These are phyloP conservation scores for Thalassia testudinum DNA, from an alignment of 116 monocot genomes.

Conservation along the genomic window DNA sequence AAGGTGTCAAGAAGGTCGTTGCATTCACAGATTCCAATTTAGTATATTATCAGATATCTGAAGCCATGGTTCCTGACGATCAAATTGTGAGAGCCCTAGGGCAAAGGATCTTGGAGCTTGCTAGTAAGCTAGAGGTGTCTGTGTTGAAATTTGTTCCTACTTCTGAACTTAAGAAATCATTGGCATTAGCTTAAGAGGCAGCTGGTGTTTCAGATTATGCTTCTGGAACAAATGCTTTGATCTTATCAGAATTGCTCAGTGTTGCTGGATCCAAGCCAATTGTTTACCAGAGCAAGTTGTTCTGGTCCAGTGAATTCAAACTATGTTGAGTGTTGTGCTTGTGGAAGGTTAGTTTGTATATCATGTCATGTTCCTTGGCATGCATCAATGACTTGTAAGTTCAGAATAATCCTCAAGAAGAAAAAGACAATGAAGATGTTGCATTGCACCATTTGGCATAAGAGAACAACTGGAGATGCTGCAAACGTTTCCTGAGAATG, in stretches of 20 bases:
- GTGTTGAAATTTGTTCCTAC: conserved; percentile 41
- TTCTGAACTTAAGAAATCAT: conserved; percentile 37
- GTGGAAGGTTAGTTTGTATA: conserved; percentile 47
- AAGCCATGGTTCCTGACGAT: no score
- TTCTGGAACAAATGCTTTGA: conserved; percentile 5
- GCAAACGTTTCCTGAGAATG: conserved; percentile 50
- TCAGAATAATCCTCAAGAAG: conserved; percentile 30
- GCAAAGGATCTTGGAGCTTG: conserved; percentile 75
- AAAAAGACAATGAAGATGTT: conserved; percentile 28
- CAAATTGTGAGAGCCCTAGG: conserved; percentile 77
- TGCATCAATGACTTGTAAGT: conserved; percentile 59
- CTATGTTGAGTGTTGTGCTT: conserved; percentile 53
- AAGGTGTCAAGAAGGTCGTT: conserved; percentile 30
- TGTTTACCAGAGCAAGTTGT: conserved; percentile 24
- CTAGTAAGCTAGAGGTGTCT: conserved; percentile 65
- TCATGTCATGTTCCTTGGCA: conserved; percentile 70
- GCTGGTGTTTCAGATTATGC: conserved; percentile 22
- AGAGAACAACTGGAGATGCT: conserved; percentile 50
- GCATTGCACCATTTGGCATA: conserved; percentile 29
- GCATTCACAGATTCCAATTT: conserved; percentile 69
- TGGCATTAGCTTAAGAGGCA: conserved; percentile 70
- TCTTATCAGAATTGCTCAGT: conserved; percentile 31
- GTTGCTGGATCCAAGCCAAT: conserved; percentile 14
- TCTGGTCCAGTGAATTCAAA: conserved; percentile 23
- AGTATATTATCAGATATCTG: conserved; percentile 41